Evolutionary conservation across 106 monocot species (phyloP), one percentile per base, ranked within the genome.

Genomic region (Acorus gramineus): DNA sequence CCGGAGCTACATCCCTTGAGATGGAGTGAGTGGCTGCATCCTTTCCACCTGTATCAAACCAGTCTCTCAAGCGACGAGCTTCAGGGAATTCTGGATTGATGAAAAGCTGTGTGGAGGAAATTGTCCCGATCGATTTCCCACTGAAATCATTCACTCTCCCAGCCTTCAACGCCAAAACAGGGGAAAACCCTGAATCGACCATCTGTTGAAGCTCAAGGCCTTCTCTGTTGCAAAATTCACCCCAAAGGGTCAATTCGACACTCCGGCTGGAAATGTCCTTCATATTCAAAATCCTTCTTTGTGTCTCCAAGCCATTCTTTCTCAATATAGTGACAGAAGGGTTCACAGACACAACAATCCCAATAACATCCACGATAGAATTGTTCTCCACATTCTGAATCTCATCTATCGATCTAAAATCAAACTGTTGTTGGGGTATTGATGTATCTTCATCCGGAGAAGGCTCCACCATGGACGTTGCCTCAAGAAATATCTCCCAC

Each of bases 231-330:
- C 98, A 99, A 71, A 89, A 79, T 52, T 92, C 92, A 44, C 98
- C 98, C 92, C 98, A 99, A n/a, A 99, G 70, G 62, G 98, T 99
- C 52, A 99, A 49, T 59, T 92, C 98, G 46, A 99, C 92, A 67
- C 84, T 86, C 74, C 73, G 73, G 52, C 76, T 83, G 48, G 92
- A 92, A 7, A 45, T 59, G 65, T 99, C 98, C 65, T 92, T 99
- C 77, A 99, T 62, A 68, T 57, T 82, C 12, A 89, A 50, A 59
- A 80, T 80, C 61, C 89, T 92, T 66, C 83, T 89, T 67, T 80
- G 92, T 3, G 98, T 89, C 71, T 99, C 98, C 83, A 86, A 86
- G 10, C 98, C 98, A 74, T 99, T 92, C 83, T 99, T 99, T 69
- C 88, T 83, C 58, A 88, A 65, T 77, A 92, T 86, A 45, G 92